Evolutionary conservation across 495 filamentous ascomycete genomes (phyloP).

Genomic region (Aspergillus cristatus): DNA sequence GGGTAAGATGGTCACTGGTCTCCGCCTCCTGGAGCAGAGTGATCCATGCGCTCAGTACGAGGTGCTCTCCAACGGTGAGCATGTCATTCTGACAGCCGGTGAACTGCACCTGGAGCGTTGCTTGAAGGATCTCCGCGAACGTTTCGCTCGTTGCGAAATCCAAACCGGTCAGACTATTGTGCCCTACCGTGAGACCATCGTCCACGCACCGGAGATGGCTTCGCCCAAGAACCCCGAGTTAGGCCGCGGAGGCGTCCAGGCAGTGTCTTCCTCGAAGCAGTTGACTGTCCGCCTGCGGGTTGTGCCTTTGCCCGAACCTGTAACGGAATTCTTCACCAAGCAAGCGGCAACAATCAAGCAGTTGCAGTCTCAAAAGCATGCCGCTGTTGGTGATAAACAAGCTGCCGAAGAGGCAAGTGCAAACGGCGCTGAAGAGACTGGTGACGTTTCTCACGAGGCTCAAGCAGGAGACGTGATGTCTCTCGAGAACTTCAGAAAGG

Average conservation of each 20-base stretch:
- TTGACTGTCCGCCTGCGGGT: conserved; percentile 72
- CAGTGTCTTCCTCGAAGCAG: conserved; percentile 73
- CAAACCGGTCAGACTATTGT: conserved; percentile 91
- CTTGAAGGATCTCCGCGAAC: conserved; percentile 83
- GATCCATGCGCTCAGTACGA: conserved; percentile 96
- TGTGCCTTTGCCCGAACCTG: conserved; percentile 62
- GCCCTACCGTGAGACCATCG: conserved; percentile 88
- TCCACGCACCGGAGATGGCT: conserved; percentile 81
- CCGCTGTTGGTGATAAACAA: conserved; percentile 29
- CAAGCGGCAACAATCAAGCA: conserved; percentile 70
- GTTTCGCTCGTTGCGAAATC: conserved; percentile 92
- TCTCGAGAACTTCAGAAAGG: conserved; percentile 62
- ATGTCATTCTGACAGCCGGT: conserved; percentile 89
- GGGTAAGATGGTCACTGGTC: conserved; percentile 83
- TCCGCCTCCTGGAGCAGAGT: conserved; percentile 83
- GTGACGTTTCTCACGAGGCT: conserved; percentile 39
- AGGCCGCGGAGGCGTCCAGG: conserved; percentile 72
- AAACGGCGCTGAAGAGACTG: conserved; percentile 19
- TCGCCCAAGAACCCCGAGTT: conserved; percentile 77
- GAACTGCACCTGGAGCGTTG: conserved; percentile 94
- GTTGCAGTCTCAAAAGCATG: conserved; percentile 60
- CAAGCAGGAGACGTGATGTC: conserved; percentile 48
- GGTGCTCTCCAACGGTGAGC: conserved; percentile 84
- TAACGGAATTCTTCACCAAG: conserved; percentile 79
- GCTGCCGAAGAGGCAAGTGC: conserved; percentile 23